Evolutionary conservation across 257 asterid genomes (phyloP).

Genomic region (Solanum okadae): DNA sequence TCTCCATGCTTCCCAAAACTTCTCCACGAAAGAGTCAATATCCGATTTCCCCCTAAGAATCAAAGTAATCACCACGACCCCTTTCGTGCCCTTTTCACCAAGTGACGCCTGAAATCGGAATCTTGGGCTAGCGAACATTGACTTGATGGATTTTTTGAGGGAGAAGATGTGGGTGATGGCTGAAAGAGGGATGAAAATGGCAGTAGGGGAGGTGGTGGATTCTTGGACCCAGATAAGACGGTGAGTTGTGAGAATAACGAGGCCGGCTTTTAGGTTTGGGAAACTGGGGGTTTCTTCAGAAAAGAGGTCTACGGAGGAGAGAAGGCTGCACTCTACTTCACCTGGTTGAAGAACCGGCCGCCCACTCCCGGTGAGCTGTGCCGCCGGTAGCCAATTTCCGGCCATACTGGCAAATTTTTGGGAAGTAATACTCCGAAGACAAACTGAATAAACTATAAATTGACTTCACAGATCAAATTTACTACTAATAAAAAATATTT

Average conservation of each 20-base stretch:
- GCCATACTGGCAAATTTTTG: constrained; percentile 18
- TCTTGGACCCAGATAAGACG: constrained; percentile 72
- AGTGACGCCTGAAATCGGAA: constrained; percentile 63
- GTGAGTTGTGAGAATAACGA: constrained; percentile 69
- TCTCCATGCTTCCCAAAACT: constrained; percentile 85
- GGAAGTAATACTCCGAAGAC: not conserved
- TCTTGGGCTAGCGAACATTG: constrained; percentile 78
- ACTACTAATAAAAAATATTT: not conserved
- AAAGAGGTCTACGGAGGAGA: constrained; percentile 64
- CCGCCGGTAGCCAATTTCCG: constrained; percentile 53
- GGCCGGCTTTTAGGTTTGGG: constrained; percentile 64
- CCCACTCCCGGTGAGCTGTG: constrained; percentile 62
- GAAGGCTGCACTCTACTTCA: constrained; percentile 71
- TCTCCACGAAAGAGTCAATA: constrained; percentile 58
- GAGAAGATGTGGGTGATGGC: constrained; percentile 49
- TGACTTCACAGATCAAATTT: not conserved
- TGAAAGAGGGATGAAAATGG: constrained; percentile 49
- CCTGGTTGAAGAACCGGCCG: constrained; percentile 61
- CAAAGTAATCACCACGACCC: constrained; percentile 31
- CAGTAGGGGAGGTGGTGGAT: constrained; percentile 11
- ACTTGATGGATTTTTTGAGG: constrained; percentile 49
- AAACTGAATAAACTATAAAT: not conserved
- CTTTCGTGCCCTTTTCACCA: constrained; percentile 32
- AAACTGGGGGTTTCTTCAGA: constrained; percentile 61
- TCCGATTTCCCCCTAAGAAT: constrained; percentile 61